Base-by-base conservation (phyloP, 352 stramenopile species). In the Pythium guiyangense region DNA sequence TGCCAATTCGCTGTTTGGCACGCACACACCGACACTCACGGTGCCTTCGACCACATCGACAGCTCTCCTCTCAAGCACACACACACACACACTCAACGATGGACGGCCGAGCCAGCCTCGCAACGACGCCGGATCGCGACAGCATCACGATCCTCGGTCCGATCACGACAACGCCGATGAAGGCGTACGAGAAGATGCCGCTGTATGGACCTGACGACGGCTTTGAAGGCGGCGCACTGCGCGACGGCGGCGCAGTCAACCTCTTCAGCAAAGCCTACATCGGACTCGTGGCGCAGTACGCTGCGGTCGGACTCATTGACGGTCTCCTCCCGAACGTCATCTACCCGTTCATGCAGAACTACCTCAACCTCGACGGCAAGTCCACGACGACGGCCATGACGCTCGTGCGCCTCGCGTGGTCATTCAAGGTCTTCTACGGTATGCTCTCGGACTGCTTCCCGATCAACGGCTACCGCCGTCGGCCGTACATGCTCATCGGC, bases 391-490 rank as follows among this genome's bases (percentile, higher is more conserved):
- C 74, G 10, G 70, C 73, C 11, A 66, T 66, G 3, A 64, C 67
- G n/a, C 46, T 80, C 20, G 61, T 84, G 10, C 66, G 57, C 34
- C 66, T 86, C 42, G 60, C 73, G 15, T 73, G 70, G 59, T 76
- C 65, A 37, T 76, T 79, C 51, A 83, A 84, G 62, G 64, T 86
- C 20, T 84, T 86, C 39, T 74, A 75, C 40, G 75, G 75, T 6
- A 70, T 85, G 46, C 14, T 85, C 11, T 80, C 74, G 25, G 74
- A 85, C 53, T 79, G 66, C 55, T 70, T 83, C 40, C 74, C 74
- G 17, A 69, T 86, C 42, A 71, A 63, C 35, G 75, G 75, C 10
- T 84, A 74, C 49, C 70, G 75, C 6, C 66, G 75, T 37, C 75
- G 75, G 0, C 69, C 75, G 25, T 86, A 74, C 51, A 84, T 86